These are phyloP conservation scores for Metschnikowia kunwiensis DNA, from an alignment of 805 yeast species.

Conservation along the genomic window DNA sequence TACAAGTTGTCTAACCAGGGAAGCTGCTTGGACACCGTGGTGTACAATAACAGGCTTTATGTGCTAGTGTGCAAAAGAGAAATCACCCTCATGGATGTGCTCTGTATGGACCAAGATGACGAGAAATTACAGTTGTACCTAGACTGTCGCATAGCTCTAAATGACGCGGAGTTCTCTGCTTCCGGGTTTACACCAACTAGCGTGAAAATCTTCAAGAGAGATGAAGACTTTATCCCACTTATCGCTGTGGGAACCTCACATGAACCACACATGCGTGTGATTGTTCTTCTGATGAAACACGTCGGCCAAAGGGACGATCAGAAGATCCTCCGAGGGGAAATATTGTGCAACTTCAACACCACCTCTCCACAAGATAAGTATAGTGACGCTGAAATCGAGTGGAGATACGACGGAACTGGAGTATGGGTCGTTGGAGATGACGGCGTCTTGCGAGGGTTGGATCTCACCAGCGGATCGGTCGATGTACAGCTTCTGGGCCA, in stretches of 20 bases:
- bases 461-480: constrained; percentile 39
- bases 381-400: constrained; percentile 47
- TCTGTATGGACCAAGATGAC: constrained; percentile 18
- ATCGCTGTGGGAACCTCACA: constrained; percentile 73
- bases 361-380: constrained; percentile 68
- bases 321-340: constrained; percentile 22
- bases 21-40: constrained; percentile 45
- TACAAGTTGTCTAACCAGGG: constrained; percentile 49
- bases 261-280: constrained; percentile 69
- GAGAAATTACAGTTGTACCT: constrained; percentile 21
- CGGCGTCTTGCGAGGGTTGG: constrained; percentile 60
- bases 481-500: constrained; percentile 34
- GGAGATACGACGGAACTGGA: constrained; percentile 47
- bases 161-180: constrained; percentile 69
- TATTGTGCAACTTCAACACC: constrained; percentile 37
- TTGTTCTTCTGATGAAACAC: constrained; percentile 49
- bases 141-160: constrained; percentile 50
- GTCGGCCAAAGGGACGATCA: constrained; percentile 2
- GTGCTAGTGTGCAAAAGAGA: constrained; percentile 59
- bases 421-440: constrained; percentile 71
- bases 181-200: constrained; percentile 60
- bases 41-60: constrained; percentile 28
- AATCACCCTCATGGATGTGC: constrained; percentile 54
- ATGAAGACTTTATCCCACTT: constrained; percentile 21
- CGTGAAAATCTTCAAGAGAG: constrained; percentile 24